Base-by-base conservation (phyloP, 306 rosid species). In the Abrus pulchellus region DNA sequence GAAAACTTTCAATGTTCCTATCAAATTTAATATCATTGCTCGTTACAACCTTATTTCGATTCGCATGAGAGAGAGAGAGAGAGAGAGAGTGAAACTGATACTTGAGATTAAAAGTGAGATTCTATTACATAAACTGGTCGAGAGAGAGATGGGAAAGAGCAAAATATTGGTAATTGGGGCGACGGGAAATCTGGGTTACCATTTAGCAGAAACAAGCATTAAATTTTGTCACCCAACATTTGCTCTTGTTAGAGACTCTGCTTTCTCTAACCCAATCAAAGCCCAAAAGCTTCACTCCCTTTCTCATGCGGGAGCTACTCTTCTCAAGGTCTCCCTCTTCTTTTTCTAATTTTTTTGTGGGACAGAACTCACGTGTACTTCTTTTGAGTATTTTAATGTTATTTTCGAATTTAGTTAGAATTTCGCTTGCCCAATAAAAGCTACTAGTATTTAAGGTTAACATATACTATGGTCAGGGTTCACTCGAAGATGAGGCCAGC, bases 171-270 rank as follows among this genome's bases (percentile, higher is more conserved):
- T 94, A 40, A 88, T 92, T 60, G 98, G 98, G 64, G 93, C 76
- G 0, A 89, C 94, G 0, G 97, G 97, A 34, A 82, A 48, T 29
- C 52, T 94, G 40, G 97, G 97, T 9, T 87, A 74, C 61, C 83
- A 83, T 65, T 47, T 94, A 80, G 92, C 94, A 41, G 80, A 87
- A 69, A 78, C 87, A 81, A 88, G 97, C 75, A 86, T 89, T 77
- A 80, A 65, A 1, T 83, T 50, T 61, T 78, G 91, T 40, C 98
- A 94, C 84, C 98, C 96, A 47, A 89, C 97, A 2, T 94, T 89
- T 68, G 92, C 82, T 62, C 91, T 92, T 8, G 82, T 88, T 13
- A 77, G 97, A 74, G 89, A 88, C 50, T 80, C 90, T 60, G 54
- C 98, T 34, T 83, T 84, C 87, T 88, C 94, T 55, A 83, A 90